phyloP scores from a whole-genome alignment of 2,329 filamentous ascomycete genomes.

The Alternaria sp. region DNA sequence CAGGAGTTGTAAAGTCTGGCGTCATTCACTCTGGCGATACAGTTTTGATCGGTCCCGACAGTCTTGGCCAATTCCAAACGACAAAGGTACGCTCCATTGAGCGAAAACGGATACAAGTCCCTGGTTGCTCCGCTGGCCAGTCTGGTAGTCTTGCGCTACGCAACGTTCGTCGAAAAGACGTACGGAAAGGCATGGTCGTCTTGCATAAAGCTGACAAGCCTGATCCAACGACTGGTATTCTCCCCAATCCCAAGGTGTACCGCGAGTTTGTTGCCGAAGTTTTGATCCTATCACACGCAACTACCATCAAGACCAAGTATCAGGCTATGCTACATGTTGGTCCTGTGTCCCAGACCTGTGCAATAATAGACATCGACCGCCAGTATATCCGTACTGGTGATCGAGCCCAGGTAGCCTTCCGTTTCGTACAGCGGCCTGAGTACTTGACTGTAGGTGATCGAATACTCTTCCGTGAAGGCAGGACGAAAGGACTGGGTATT shows the following conservation, averaged over 20 bases:
- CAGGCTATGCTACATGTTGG: slow-evolving; percentile 99
- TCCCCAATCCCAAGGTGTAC: slow-evolving; percentile 60
- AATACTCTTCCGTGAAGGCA: slow-evolving; percentile 89
- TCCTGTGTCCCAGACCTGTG: slow-evolving; percentile 91
- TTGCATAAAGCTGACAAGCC: slow-evolving; percentile 81
- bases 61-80: slow-evolving; percentile 84
- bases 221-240: slow-evolving; percentile 45
- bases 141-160: slow-evolving; percentile 92
- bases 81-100: slow-evolving; percentile 93
- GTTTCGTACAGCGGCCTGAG: slow-evolving; percentile 92
- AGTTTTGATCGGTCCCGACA: slow-evolving; percentile 88
- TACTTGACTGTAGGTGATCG: slow-evolving; percentile 89
- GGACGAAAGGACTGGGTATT: slow-evolving; percentile 94
- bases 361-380: slow-evolving; percentile 97
- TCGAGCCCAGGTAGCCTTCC: slow-evolving; percentile 91
- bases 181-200: slow-evolving; percentile 97
- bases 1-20: slow-evolving; percentile 84
- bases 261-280: slow-evolving; percentile 73
- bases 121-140: slow-evolving; percentile 88
- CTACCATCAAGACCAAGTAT: slow-evolving; percentile 95
- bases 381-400: slow-evolving; percentile 94
- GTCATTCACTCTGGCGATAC: slow-evolving; percentile 90
- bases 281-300: slow-evolving; percentile 92
- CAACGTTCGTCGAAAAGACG: slow-evolving; percentile 86
- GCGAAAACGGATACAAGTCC: slow-evolving; percentile 88